phyloP scores from a whole-genome alignment of 257 asterid genomes.

The Solanum tacnaense region DNA sequence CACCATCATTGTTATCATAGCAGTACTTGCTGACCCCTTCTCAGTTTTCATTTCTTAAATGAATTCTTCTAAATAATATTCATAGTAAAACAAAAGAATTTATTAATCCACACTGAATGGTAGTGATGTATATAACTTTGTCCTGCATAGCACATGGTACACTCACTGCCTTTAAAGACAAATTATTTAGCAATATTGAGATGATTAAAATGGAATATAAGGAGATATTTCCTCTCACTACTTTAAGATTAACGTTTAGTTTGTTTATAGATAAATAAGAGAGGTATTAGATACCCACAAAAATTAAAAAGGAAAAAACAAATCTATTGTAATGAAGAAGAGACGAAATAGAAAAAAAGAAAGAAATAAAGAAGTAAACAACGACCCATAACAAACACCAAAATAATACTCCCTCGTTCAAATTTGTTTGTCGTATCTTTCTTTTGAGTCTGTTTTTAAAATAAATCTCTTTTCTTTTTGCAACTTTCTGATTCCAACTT shows the following conservation, averaged over 20 bases:
- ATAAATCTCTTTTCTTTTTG: not conserved
- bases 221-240: not conserved
- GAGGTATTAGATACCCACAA: not conserved
- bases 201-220: not conserved
- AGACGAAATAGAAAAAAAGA: not conserved
- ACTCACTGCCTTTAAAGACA: not conserved
- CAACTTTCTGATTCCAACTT: fast-evolving
- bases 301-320: not conserved
- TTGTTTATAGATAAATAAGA: not conserved
- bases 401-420: not conserved
- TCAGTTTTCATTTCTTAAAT: not conserved
- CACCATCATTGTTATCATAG: not conserved
- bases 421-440: not conserved
- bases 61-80: not conserved
- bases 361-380: not conserved
- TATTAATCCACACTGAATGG: not conserved
- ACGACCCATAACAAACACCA: not conserved
- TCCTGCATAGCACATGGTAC: not conserved
- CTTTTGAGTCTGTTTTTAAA: not conserved
- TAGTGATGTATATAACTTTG: not conserved
- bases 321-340: not conserved
- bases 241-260: not conserved
- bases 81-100: not conserved
- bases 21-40: not conserved
- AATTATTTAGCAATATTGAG: not conserved